phyloP scores from a whole-genome alignment of 352 stramenopile genomes.

The Phytophthora colocasiae region DNA sequence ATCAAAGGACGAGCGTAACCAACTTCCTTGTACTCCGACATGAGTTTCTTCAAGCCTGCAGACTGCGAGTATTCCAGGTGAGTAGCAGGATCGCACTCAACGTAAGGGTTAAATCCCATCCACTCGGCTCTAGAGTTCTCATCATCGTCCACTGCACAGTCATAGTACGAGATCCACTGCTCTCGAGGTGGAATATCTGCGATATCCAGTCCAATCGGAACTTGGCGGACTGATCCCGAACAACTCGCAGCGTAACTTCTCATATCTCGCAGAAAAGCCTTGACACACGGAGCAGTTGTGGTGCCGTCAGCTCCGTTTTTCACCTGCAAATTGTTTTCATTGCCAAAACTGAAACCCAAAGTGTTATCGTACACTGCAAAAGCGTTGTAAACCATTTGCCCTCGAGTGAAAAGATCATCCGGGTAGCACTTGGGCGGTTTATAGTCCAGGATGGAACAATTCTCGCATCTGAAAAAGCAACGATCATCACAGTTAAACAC shows the following conservation, averaged over 20 bases:
- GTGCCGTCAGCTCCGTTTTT: conserved; percentile 27
- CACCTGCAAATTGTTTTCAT: conserved; percentile 59
- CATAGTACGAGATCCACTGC: conserved; percentile 74
- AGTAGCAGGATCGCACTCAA: conserved; percentile 62
- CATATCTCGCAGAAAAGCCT: conserved; percentile 64
- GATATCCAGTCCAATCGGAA: conserved; percentile 75
- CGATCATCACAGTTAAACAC: background rate
- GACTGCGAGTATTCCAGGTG: conserved; percentile 67
- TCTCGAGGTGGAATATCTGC: conserved; percentile 61
- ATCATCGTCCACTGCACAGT: conserved; percentile 55
- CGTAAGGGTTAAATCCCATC: conserved; percentile 73
- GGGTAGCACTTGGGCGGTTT: conserved; percentile 60
- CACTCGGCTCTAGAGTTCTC: conserved; percentile 61
- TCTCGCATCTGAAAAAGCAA: conserved; percentile 42
- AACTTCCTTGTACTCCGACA: conserved; percentile 59
- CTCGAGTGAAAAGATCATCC: conserved; percentile 54
- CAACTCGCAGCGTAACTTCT: conserved; percentile 55
- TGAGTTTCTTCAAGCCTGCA: conserved; percentile 60
- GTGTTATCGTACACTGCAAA: conserved; percentile 82
- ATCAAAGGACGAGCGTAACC: conserved; percentile 67
- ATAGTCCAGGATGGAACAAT: conserved; percentile 56
- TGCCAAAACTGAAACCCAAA: conserved; percentile 60
- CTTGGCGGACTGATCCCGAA: conserved; percentile 44
- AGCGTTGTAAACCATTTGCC: conserved; percentile 73
- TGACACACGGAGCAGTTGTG: conserved; percentile 59